Percentiles rank a stretch among this genome's conserved stretches.
Evolutionary conservation across 257 asterid species (phyloP).

Genomic region (Gentiana macrophylla): DNA sequence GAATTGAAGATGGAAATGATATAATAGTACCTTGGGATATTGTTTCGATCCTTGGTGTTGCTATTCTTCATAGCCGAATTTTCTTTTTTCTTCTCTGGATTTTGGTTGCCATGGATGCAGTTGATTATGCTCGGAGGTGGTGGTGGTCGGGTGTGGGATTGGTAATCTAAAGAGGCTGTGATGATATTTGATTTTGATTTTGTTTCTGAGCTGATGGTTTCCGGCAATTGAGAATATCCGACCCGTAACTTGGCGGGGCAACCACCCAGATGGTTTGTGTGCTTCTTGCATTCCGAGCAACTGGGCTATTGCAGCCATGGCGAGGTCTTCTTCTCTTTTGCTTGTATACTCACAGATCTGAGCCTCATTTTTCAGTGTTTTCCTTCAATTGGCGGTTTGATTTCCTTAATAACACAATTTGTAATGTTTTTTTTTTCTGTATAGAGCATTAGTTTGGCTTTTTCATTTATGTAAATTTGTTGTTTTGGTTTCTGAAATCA

Average conservation of each 20-base stretch:
- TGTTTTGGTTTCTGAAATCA: no score
- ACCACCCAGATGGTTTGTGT: conserved; percentile 14
- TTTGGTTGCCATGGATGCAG: no score
- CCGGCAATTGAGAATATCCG: conserved; percentile 8
- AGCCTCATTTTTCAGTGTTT: background rate
- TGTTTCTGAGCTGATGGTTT: background rate
- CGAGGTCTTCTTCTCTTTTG: conserved; percentile 5
- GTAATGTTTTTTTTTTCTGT: no score
- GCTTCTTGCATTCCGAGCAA: background rate
- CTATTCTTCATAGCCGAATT: no score
- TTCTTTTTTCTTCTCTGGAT: no score
- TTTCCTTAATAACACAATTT: no score
- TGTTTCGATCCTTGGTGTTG: background rate
- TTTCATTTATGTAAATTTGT: no score
- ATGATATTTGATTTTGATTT: conserved; percentile 3
- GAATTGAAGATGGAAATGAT: no score
- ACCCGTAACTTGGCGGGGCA: conserved; percentile 43
- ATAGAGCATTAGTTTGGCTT: no score
- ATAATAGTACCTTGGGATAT: no score
- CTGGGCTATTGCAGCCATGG: conserved; percentile 17
- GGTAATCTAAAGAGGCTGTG: conserved; percentile 5
- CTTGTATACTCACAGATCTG: conserved; percentile 1
- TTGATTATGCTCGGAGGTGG: background rate
- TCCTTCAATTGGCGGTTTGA: no score
- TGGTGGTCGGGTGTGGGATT: background rate